Evolutionary conservation across 2,329 filamentous ascomycete species (phyloP), one percentile per base, ranked within the genome.

Genomic region (Geosmithia flava): DNA sequence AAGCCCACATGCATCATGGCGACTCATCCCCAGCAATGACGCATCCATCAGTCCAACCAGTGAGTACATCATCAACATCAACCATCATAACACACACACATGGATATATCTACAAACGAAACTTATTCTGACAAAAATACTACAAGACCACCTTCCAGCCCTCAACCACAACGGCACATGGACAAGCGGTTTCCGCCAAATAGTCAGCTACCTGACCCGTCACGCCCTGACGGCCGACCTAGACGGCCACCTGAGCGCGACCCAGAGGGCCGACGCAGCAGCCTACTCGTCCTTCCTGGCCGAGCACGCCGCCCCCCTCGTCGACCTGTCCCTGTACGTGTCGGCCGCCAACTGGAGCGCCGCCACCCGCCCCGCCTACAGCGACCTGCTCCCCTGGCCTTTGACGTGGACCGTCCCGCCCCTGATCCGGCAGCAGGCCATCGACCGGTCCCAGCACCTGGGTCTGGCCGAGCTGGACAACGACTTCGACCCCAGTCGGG

Each of bases 311-410:
- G 80, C 82, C 46, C 80, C 84, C 30, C 77, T 97, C 51, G 64
- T 96, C 56, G 86, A 94, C 56, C 80, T 96, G 49, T 90, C 83
- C 47, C 82, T 97, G 56, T 97, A 94, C 64, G 85, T 93, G 53
- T 93, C 89, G 30, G 87, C 84, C 49, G 80, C 88, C 53, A 96
- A 97, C 69, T 98, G 93, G 76, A 74, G 81, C 48, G 70, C 75
- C 42, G 69, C 76, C 45, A 95, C 89, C 3, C 81, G 88, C 16
- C 86, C 88, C 2, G 83, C 87, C 39, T 95, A 89, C 67, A 87
- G 83, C 54, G 69, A 72, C 6, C 76, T 96, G 49, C 78, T 97
- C 40, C 79, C 85, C 41, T 95, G 93, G 72, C 89, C 93, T 17
- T 75, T 89, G 52, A 90, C 90, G 56, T 98, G 93, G 78, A 85